phyloP scores from a whole-genome alignment of 306 rosid genomes.

The Acacia acuminata region DNA sequence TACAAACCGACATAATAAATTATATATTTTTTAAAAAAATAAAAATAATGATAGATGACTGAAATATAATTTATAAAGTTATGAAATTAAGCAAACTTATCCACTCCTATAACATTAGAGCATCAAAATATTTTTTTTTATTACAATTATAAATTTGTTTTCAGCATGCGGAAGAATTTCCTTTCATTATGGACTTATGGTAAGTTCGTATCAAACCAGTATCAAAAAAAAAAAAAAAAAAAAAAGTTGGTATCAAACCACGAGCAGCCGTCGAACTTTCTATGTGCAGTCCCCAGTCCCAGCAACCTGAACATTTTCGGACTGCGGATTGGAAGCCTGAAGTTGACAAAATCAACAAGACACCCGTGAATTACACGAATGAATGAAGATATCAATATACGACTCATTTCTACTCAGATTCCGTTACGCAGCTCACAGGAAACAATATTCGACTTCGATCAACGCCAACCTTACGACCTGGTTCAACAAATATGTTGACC shows the following conservation, averaged over 20 bases:
- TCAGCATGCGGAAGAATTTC: background rate
- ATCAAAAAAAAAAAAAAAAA: no score
- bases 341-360: background rate
- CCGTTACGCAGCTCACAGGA: constrained; percentile 19
- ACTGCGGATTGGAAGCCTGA: background rate
- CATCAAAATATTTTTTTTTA: no score
- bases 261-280: background rate
- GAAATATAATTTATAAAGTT: no score
- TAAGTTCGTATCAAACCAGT: no score
- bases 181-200: background rate
- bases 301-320: background rate
- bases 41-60: no score
- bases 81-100: no score
- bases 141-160: background rate
- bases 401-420: background rate
- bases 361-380: background rate
- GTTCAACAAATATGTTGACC: constrained; percentile 78
- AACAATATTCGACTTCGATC: constrained; percentile 38
- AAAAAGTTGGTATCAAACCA: no score
- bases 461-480: constrained; percentile 50
- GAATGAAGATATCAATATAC: constrained; percentile 1
- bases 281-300: background rate
- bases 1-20: no score
- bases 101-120: no score
- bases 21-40: no score